Base-by-base conservation (phyloP, 768 basidiomycete species). In the Naganishia onofrii region DNA sequence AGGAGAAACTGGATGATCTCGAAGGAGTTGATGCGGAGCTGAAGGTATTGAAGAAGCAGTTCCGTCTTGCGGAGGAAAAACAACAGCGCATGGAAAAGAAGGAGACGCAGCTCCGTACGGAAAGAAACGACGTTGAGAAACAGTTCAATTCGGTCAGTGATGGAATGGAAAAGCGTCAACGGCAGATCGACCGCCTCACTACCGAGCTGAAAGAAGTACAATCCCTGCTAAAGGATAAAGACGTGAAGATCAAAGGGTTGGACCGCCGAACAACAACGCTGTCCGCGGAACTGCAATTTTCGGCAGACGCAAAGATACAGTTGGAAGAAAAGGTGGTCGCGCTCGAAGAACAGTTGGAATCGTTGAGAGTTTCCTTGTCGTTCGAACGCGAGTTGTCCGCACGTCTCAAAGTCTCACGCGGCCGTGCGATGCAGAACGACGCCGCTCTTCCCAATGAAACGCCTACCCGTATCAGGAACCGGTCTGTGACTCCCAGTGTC, bases 1-100 rank as follows among this genome's bases (percentile, higher is more conserved):
- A 32, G 19, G 57, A 58, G 10, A 34, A 36, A 36, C n/a, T 38
- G 26, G 57, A 58, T 36, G 34, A 34, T 17, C 57, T 58, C 57
- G 38, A 38, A 58, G 57, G 38, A 21, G 57, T 36, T n/a, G 4
- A n/a, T 3, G 8, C 21, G 19, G 57, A 58, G 34, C 57, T 58
- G 15, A 42, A 42, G 42, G 42, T 42, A 8, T 15, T 42, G 42
- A 42, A 42, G 15, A 42, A 42, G 21, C 31, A 58, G 17, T 12
- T 32, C 4, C 32, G 38, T 9, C 57, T 58, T 2, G 57, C 34
- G 23, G 34, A 38, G 21, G 29, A n/a, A 9, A 34, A 58, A 21
- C 32, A n/a, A 31, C 57, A 38, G 34, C 17, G 34, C 21, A 38
- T 31, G 32, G 34, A 42, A 15, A 42, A 42, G 42, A 42, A 42